A percentile compares a stretch with the other conserved stretches of the same genome.
Conservation (phyloP, 2,329 filamentous ascomycete genomes). For the Paracamarosporium sp. region DNA sequence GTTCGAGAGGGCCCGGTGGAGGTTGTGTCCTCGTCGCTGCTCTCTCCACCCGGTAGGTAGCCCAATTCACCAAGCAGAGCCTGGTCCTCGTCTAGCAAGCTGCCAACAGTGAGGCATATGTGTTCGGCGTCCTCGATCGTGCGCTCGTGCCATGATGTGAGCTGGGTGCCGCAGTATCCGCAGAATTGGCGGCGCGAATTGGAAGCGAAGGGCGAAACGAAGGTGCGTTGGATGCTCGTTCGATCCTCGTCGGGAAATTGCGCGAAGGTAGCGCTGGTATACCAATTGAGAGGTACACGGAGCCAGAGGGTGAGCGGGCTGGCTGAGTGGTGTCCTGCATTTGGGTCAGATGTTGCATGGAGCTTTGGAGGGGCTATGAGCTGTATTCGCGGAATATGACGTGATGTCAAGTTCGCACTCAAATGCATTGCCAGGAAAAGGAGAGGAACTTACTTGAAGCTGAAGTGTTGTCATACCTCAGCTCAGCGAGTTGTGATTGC, state of each 20-base stretch:
- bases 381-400: constrained; percentile 15
- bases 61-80: constrained; percentile 75
- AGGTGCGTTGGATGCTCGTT: constrained; percentile 53
- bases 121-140: constrained; percentile 75
- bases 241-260: constrained; percentile 77
- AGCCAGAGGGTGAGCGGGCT: constrained; percentile 81
- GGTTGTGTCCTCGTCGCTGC: constrained; percentile 34
- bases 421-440: background rate
- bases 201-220: constrained; percentile 52
- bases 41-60: constrained; percentile 62
- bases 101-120: constrained; percentile 83
- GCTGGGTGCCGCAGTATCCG: constrained; percentile 86
- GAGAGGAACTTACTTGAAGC: constrained; percentile 70
- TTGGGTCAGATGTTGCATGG: constrained; percentile 12
- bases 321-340: constrained; percentile 67
- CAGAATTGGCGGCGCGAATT: constrained; percentile 79
- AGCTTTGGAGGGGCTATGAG: background rate
- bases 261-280: constrained; percentile 75
- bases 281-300: constrained; percentile 81
- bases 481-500: constrained; percentile 67
- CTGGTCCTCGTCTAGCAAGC: constrained; percentile 73
- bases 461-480: constrained; percentile 70
- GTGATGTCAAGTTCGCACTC: constrained; percentile 4
- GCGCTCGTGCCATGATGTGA: constrained; percentile 83
- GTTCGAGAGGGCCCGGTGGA: constrained; percentile 21